Evolutionary conservation across 257 asterid genomes (phyloP), one percentile per base, ranked within the genome.

Genomic region (Przewalskia tangutica): DNA sequence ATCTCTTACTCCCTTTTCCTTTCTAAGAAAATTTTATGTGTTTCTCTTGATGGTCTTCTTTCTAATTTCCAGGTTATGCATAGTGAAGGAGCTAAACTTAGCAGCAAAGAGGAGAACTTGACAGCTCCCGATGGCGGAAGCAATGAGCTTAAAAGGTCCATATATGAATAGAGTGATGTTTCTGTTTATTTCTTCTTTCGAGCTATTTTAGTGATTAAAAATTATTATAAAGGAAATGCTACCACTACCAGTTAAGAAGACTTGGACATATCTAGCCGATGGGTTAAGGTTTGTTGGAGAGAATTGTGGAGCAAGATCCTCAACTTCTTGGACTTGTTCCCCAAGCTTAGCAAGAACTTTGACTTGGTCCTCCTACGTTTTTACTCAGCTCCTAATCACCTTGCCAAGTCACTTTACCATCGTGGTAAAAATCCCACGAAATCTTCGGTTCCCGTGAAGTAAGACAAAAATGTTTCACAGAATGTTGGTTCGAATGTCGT

Each of bases 1-100:
- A 20, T 58, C 11, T 79, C 46, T 42, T 60, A 44, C 56, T 42
- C 82, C 60, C 32, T 80, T 46, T 62, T 16, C 10, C 32, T 14
- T 48, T n/a, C 38, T 73, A 48, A 73, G 59, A 50, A 73, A 73
- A 51, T 7, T 23, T 73, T 50, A 23, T 27, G 7, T 48, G 20
- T 20, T 46, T 55, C 6, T 27, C 16, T 36, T 27, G 40, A 53
- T 86, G 59, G 48, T 54, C 27, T 75, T 18, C 44, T 59, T 65
- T 44, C 17, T 77, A 66, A 51, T 66, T 82, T 64, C 58, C 90
- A 93, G 97, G 76, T 34, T 83, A 88, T 88, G 93, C 93, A 93
- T 85, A 87, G 83, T 62, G 71, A 63, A 73, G 82, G 82, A 46
- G 73, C 77, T 34, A 77, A 53, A 6, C 46, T 0, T 79, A 81